phyloP scores from a whole-genome alignment of 805 yeast genomes.

The Wickerhamomyces tratensis region DNA sequence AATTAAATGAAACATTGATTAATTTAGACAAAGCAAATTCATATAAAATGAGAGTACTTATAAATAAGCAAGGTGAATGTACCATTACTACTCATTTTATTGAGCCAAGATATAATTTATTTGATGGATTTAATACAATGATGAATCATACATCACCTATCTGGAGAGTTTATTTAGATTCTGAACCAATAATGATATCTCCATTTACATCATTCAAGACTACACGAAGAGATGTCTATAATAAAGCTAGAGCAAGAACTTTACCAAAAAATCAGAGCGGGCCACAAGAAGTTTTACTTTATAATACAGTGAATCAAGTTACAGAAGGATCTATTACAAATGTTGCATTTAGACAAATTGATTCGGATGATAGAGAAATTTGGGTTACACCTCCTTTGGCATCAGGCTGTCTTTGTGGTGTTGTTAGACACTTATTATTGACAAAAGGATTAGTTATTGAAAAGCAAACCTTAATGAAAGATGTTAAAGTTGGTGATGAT shows the following conservation, averaged over 20 bases:
- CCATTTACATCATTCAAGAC: slow-evolving; percentile 88
- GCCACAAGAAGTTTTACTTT: slow-evolving; percentile 61
- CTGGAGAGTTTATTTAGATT: slow-evolving; percentile 61
- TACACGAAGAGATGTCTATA: slow-evolving; percentile 57
- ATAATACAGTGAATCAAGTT: slow-evolving; percentile 48
- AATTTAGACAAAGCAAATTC: slow-evolving; percentile 22
- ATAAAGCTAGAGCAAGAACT: slow-evolving; percentile 44
- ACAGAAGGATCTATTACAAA: slow-evolving; percentile 82
- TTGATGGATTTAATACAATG: slow-evolving; percentile 17
- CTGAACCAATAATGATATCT: slow-evolving; percentile 40
- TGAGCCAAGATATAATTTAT: slow-evolving; percentile 20
- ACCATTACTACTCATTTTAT: slow-evolving; percentile 25
- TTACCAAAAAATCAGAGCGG: slow-evolving; percentile 21
- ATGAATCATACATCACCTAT: slow-evolving; percentile 18
- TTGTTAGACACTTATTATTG: slow-evolving; percentile 57
- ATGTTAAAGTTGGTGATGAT: slow-evolving; percentile 55
- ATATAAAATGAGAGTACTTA: slow-evolving; percentile 38
- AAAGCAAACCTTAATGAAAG: slow-evolving; percentile 33
- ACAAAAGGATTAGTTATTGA: slow-evolving; percentile 44
- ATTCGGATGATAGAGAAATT: slow-evolving; percentile 13
- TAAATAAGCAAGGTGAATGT: slow-evolving; percentile 27
- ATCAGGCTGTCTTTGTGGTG: slow-evolving; percentile 82
- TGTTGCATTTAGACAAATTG: slow-evolving; percentile 43
- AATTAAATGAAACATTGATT: slow-evolving; percentile 28
- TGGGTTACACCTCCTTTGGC: slow-evolving; percentile 82